Evolutionary conservation across 169 alveolate species (phyloP).

Genomic region (Plasmodium gonderi): DNA sequence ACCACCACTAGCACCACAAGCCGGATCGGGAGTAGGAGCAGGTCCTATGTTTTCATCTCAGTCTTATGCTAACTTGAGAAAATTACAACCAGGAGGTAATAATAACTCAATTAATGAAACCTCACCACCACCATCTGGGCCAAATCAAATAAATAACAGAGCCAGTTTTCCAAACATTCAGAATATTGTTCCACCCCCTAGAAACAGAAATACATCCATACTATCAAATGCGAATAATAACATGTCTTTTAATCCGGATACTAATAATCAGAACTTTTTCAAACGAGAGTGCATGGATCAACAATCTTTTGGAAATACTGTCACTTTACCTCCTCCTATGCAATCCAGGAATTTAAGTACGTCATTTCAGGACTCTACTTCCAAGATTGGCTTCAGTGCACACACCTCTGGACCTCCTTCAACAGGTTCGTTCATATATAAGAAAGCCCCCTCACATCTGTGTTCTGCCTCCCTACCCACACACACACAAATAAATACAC

Average conservation of each 20-base stretch:
- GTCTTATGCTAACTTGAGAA: slow-evolving; percentile 30
- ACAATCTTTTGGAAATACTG: neutral
- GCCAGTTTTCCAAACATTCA: slow-evolving; percentile 3
- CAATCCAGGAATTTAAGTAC: slow-evolving; percentile 2
- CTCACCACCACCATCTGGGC: neutral
- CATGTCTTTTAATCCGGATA: neutral
- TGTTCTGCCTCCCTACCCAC: neutral
- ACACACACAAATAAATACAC: no score
- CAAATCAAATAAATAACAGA: slow-evolving; percentile 12
- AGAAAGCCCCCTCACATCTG: neutral
- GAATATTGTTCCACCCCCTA: neutral
- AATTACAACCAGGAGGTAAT: slow-evolving; percentile 12
- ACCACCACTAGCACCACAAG: no score
- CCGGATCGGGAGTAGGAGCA: neutral
- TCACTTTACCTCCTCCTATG: neutral
- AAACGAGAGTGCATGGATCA: slow-evolving; percentile 50
- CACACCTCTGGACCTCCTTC: neutral
- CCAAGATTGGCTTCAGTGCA: neutral
- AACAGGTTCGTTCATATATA: neutral
- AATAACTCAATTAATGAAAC: neutral
- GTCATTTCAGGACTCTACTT: neutral
- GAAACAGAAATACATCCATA: slow-evolving; percentile 11
- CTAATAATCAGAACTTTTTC: neutral
- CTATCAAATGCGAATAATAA: neutral
- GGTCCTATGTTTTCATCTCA: slow-evolving; percentile 9